A percentile compares a stretch with the other conserved stretches of the same genome.
Evolutionary conservation across 2,329 filamentous ascomycete species (phyloP).

Genomic region (Paracoccidioides lutzii): DNA sequence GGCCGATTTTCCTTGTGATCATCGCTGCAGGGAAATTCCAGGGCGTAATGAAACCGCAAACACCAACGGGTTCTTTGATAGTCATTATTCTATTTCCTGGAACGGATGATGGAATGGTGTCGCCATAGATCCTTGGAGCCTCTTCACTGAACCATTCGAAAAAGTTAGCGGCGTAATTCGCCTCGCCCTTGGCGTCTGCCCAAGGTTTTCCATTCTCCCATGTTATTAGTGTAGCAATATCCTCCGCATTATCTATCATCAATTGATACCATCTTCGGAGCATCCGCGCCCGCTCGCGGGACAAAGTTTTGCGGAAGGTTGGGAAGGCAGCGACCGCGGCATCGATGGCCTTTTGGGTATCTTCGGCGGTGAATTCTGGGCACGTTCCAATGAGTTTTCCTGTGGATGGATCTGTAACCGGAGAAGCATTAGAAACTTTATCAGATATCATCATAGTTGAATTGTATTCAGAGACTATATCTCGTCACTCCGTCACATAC

Average conservation of each 20-base stretch:
- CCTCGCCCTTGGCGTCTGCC: conserved; percentile 47
- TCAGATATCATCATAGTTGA: too few species aligned
- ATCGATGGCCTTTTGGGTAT: conserved; percentile 68
- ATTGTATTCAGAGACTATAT: neutral
- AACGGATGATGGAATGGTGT: conserved; percentile 47
- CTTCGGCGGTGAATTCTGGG: conserved; percentile 64
- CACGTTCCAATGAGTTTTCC: conserved; percentile 68
- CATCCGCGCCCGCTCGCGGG: conserved; percentile 47
- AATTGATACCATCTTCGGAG: conserved; percentile 56
- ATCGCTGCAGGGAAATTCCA: conserved; percentile 51
- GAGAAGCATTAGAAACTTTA: neutral
- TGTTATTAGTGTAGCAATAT: conserved; percentile 52
- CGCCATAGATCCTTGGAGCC: conserved; percentile 45
- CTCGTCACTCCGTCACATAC: conserved; percentile 25
- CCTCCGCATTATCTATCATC: conserved; percentile 52
- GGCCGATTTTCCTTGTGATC: conserved; percentile 40
- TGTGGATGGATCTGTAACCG: conserved; percentile 59
- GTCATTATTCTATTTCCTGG: conserved; percentile 51
- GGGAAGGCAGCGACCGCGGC: conserved; percentile 64
- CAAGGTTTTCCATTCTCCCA: conserved; percentile 59
- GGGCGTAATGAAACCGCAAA: conserved; percentile 54
- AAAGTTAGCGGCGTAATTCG: conserved; percentile 46
- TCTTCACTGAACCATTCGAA: conserved; percentile 53
- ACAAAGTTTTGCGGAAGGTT: conserved; percentile 47
- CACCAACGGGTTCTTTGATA: conserved; percentile 53